These are phyloP conservation scores for Uronychia binucleata DNA, from an alignment of 73 alveolate species.

Conservation along the genomic window DNA sequence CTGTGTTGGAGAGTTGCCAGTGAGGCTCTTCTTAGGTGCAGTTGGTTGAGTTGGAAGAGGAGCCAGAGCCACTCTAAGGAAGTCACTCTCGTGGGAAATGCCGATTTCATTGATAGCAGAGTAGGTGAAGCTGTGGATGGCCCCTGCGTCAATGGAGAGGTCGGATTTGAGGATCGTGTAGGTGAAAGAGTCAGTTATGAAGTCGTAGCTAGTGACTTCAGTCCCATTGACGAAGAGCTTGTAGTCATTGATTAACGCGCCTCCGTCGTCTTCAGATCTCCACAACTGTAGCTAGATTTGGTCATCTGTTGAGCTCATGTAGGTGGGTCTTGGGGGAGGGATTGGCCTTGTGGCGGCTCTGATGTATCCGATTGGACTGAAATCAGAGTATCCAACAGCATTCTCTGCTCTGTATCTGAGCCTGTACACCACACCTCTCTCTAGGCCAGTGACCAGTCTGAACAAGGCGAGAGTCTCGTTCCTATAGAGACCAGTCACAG, in stretches of 20 bases:
- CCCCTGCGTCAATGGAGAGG: conserved; percentile 1
- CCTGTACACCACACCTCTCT: conserved; percentile 49
- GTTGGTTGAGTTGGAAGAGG: conserved; percentile 55
- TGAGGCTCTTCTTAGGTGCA: conserved; percentile 13
- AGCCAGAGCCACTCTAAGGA: conserved; percentile 24
- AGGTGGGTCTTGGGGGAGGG: conserved; percentile 35
- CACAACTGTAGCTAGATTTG: conserved; percentile 31
- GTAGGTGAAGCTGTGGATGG: neutral
- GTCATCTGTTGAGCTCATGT: conserved; percentile 20
- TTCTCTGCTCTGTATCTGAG: conserved; percentile 55
- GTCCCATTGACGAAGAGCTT: conserved; percentile 1
- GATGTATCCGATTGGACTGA: conserved; percentile 58
- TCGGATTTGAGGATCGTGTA: conserved; percentile 4
- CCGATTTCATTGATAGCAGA: conserved; percentile 8
- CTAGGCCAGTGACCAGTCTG: conserved; percentile 12
- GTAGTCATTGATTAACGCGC: conserved; percentile 20
- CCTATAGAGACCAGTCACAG: conserved; percentile 14
- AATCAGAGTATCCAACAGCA: conserved; percentile 42
- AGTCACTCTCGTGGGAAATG: neutral
- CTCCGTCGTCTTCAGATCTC: conserved; percentile 63
- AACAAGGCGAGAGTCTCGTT: conserved; percentile 15
- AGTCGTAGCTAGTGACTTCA: neutral
- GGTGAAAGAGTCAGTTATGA: conserved; percentile 6
- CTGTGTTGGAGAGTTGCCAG: conserved; percentile 12
- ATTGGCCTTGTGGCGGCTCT: conserved; percentile 46